Percentiles rank a stretch among this genome's conserved stretches.
phyloP scores from a whole-genome alignment of 257 asterid species.

The Buddleja alternifolia region DNA sequence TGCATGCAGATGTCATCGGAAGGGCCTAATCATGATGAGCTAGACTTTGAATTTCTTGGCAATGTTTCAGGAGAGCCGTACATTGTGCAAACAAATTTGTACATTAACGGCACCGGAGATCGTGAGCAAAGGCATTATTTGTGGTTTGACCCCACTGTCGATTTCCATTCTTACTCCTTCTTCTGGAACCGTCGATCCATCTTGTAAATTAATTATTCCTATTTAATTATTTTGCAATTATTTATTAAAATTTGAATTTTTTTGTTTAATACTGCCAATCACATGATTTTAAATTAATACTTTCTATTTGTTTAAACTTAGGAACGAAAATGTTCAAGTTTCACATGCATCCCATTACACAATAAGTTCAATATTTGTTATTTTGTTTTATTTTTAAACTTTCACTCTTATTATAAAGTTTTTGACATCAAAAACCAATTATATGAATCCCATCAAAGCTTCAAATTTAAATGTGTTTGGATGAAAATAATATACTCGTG shows the following conservation, averaged over 20 bases:
- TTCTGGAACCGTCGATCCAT: conserved; percentile 58
- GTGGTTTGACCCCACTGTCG: conserved; percentile 64
- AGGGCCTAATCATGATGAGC: conserved; percentile 59
- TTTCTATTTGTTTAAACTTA: neutral
- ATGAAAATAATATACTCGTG: too few species aligned
- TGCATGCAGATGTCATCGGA: conserved; percentile 55
- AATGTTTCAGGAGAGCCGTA: conserved; percentile 64
- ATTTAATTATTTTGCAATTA: too few species aligned
- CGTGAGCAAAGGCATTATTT: conserved; percentile 62
- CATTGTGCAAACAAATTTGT: conserved; percentile 59
- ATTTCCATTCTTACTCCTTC: conserved; percentile 61
- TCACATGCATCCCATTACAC: neutral
- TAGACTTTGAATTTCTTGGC: conserved; percentile 70
- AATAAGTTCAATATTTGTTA: too few species aligned
- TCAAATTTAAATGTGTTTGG: too few species aligned
- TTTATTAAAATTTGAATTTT: neutral
- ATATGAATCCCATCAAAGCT: too few species aligned
- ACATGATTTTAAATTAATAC: neutral
- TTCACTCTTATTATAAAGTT: too few species aligned
- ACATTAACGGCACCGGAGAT: conserved; percentile 53
- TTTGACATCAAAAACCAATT: too few species aligned
- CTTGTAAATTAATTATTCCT: conserved; percentile 37
- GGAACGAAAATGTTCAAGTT: too few species aligned
- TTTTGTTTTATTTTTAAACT: too few species aligned
- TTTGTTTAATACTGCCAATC: neutral